Evolutionary conservation across 1,284 basidiomycete species (phyloP).

Genomic region (Xanthoconium separans): DNA sequence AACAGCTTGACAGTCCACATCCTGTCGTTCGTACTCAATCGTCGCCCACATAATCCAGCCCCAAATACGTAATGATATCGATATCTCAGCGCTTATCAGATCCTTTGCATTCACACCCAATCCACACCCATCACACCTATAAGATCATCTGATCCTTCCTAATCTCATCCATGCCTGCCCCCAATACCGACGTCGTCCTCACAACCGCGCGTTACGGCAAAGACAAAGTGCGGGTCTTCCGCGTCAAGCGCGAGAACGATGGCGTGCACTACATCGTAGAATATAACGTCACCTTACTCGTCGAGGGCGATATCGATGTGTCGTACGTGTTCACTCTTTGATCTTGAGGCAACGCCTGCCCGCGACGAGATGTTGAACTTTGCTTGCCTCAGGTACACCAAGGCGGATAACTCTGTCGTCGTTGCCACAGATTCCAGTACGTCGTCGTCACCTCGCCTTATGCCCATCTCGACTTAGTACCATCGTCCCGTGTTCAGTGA

Average conservation of each 20-base stretch:
- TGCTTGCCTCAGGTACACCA: conserved; percentile 58
- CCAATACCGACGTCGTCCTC: conserved; percentile 30
- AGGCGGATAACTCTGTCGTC: conserved; percentile 82
- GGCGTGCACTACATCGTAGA: conserved; percentile 73
- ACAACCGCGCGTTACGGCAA: conserved; percentile 76
- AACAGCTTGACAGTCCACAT: too few species aligned
- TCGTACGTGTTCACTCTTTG: conserved; percentile 45
- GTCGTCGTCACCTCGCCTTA: conserved; percentile 27
- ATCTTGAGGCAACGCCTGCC: not conserved
- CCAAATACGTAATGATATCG: too few species aligned
- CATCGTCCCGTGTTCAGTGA: conserved; percentile 50
- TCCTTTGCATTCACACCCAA: not conserved
- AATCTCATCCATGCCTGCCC: conserved; percentile 10
- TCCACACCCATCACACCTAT: not conserved
- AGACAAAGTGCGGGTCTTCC: conserved; percentile 81
- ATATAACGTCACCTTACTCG: conserved; percentile 73
- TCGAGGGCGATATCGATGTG: conserved; percentile 78
- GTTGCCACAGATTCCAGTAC: conserved; percentile 87
- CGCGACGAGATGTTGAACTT: not conserved
- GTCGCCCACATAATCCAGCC: too few species aligned
- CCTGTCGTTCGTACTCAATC: too few species aligned
- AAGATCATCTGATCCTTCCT: not conserved
- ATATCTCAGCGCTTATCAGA: too few species aligned
- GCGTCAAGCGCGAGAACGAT: conserved; percentile 71
- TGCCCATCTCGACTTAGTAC: not conserved